Evolutionary conservation across 495 filamentous ascomycete species (phyloP).

Genomic region (Penicillium steckii): DNA sequence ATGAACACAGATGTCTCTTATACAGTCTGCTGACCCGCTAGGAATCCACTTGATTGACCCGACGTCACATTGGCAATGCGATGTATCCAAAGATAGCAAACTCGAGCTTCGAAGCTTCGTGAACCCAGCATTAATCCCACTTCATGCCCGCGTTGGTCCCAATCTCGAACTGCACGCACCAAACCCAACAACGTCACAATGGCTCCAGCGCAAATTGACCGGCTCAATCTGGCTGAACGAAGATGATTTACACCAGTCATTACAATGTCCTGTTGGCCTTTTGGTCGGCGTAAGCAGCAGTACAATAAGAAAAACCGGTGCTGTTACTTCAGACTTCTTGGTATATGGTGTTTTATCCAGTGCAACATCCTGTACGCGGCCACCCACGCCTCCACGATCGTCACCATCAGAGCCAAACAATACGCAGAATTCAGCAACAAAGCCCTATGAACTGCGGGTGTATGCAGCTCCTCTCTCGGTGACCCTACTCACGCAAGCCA

Average conservation of each 20-base stretch:
- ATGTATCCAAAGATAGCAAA: constrained; percentile 35
- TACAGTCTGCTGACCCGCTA: constrained; percentile 21
- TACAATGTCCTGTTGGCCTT: constrained; percentile 44
- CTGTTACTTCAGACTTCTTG: constrained; percentile 50
- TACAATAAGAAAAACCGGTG: constrained; percentile 15
- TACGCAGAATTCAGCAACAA: constrained; percentile 6
- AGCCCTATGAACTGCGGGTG: constrained; percentile 34
- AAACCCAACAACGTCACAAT: constrained; percentile 37
- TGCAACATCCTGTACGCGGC: constrained; percentile 27
- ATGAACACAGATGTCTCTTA: background rate
- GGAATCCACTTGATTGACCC: constrained; percentile 40
- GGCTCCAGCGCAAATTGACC: constrained; percentile 38
- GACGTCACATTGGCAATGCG: constrained; percentile 38
- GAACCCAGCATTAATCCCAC: constrained; percentile 46
- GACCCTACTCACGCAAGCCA: constrained; percentile 32
- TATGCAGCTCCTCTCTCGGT: constrained; percentile 42
- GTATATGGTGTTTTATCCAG: constrained; percentile 50
- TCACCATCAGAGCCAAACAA: constrained; percentile 34
- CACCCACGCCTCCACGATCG: constrained; percentile 49
- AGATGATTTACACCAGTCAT: constrained; percentile 28
- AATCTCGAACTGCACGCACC: constrained; percentile 46
- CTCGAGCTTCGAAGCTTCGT: constrained; percentile 45
- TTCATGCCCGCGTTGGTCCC: constrained; percentile 51
- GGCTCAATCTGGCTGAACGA: constrained; percentile 36
- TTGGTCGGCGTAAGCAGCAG: constrained; percentile 33